Conservation (phyloP, 225 moss, liverwort and hornwort species). For the Climacium dendroides region DNA sequence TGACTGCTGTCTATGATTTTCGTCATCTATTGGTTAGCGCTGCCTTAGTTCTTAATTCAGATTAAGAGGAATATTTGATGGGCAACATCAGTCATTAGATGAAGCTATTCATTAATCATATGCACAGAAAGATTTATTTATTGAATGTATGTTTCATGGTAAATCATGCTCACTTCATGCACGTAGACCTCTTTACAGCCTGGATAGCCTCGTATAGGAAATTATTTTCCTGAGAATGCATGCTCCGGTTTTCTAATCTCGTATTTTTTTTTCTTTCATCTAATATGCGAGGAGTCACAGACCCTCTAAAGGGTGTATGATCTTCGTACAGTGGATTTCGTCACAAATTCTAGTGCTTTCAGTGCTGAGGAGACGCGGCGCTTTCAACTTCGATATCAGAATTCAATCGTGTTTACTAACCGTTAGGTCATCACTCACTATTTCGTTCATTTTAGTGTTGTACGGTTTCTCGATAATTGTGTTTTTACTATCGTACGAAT, state of each 20-base stretch:
- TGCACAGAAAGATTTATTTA: no score
- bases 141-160: background rate
- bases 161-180: no score
- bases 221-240: background rate
- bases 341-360: background rate
- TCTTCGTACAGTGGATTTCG: background rate
- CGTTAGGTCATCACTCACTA: background rate
- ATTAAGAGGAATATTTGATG: background rate
- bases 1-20: background rate
- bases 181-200: background rate
- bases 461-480: background rate
- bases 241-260: background rate
- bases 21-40: background rate
- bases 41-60: background rate
- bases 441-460: background rate
- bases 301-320: background rate
- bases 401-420: background rate
- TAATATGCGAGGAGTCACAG: background rate
- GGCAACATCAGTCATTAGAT: background rate
- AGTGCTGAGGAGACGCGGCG: background rate
- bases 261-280: no score
- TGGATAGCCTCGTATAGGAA: background rate
- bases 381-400: background rate
- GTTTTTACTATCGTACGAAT: background rate
- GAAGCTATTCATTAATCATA: background rate